A percentile compares a stretch with the other conserved stretches of the same genome.
Evolutionary conservation across 2,329 filamentous ascomycete genomes (phyloP).

Genomic region (Botrytis squamosa): DNA sequence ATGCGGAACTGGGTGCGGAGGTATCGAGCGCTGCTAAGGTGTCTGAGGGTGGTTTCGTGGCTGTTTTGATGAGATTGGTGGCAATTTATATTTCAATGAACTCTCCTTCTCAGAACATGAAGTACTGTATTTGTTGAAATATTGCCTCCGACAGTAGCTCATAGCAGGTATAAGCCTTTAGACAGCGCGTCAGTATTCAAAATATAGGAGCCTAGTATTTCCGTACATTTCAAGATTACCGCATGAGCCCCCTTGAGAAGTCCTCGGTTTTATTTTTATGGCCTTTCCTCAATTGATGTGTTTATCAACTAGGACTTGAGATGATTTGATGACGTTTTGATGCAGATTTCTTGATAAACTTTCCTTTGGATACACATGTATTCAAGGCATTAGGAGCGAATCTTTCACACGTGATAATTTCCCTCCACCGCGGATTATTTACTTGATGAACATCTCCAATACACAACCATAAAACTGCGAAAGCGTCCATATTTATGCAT

Average conservation of each 20-base stretch:
- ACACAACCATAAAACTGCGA: background rate
- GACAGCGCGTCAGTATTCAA: background rate
- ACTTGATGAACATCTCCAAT: background rate
- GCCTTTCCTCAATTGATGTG: background rate
- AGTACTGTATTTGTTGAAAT: rapidly evolving
- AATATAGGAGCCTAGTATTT: rapidly evolving
- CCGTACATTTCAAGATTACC: rapidly evolving
- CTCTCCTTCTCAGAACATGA: background rate
- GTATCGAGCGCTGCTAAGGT: no score
- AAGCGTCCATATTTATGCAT: background rate
- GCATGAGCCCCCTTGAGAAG: background rate
- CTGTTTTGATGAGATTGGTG: background rate
- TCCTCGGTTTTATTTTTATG: no score
- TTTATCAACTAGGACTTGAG: background rate
- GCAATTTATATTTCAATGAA: background rate
- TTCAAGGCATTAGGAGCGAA: background rate
- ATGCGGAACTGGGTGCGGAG: no score
- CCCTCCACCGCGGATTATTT: background rate
- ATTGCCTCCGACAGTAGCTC: background rate
- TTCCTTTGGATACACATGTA: background rate
- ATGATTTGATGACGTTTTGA: no score
- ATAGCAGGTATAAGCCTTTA: background rate
- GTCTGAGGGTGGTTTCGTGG: rapidly evolving
- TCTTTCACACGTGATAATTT: background rate
- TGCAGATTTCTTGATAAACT: background rate